Percentiles rank a stretch among this genome's conserved stretches.
These are phyloP conservation scores for Plasmodium yoelii DNA, from an alignment of 169 alveolate genomes.

Conservation along the genomic window DNA sequence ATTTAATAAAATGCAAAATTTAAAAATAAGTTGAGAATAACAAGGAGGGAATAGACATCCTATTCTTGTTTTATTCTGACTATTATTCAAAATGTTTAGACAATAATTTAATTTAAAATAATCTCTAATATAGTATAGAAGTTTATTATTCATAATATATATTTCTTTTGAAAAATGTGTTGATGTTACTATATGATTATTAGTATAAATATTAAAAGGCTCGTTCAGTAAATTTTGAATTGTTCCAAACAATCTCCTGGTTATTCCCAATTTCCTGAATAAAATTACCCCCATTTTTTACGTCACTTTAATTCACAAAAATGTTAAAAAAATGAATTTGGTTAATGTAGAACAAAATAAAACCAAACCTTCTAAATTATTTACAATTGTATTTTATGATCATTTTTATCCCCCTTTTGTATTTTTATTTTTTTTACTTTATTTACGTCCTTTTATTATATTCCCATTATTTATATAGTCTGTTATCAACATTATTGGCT, in stretches of 20 bases:
- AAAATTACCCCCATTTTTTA: constrained; percentile 3
- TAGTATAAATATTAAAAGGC: constrained; percentile 53
- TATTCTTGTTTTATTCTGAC: constrained; percentile 32
- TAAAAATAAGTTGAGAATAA: constrained; percentile 54
- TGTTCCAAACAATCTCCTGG: constrained; percentile 43
- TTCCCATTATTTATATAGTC: too few species aligned
- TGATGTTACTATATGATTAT: constrained; percentile 21
- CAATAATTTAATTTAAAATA: constrained; percentile 28
- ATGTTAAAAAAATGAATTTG: neutral
- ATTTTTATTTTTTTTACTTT: too few species aligned
- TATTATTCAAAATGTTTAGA: neutral
- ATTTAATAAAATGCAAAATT: constrained; percentile 61
- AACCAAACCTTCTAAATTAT: too few species aligned
- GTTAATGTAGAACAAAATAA: too few species aligned
- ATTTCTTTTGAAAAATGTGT: constrained; percentile 31
- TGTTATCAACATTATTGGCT: too few species aligned
- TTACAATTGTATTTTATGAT: too few species aligned
- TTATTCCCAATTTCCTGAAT: neutral
- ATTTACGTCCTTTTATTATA: too few species aligned
- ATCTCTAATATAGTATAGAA: constrained; percentile 55
- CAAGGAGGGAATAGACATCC: constrained; percentile 75
- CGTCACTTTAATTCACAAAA: neutral
- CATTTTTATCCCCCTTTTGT: too few species aligned
- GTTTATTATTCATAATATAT: constrained; percentile 46
- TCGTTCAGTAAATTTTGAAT: constrained; percentile 25